Evolutionary conservation across 2,329 filamentous ascomycete species (phyloP).

Genomic region (Tolypocladium guangdongense): DNA sequence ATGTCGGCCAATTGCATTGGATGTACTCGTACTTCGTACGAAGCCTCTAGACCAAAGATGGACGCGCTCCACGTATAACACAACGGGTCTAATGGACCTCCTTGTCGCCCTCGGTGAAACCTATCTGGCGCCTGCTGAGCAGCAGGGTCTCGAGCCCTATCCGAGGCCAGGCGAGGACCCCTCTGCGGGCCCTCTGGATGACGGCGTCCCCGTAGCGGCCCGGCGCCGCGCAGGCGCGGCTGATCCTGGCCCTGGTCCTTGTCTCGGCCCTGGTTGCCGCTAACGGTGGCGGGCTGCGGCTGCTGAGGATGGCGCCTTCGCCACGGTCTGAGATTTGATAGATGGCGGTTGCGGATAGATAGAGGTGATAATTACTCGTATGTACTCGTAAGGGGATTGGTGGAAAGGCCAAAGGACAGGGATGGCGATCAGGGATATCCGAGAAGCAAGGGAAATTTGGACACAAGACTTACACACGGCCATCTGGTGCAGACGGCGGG

Average conservation of each 20-base stretch:
- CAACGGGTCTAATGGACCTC: background rate
- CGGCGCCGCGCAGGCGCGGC: slow-evolving; percentile 14
- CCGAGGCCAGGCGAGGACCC: slow-evolving; percentile 33
- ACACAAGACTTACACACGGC: slow-evolving; percentile 39
- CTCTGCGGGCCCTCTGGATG: slow-evolving; percentile 29
- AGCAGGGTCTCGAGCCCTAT: slow-evolving; percentile 27
- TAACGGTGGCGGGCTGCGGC: no score
- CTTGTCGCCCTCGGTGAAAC: slow-evolving; percentile 12
- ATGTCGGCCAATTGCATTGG: no score
- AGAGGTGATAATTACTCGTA: background rate
- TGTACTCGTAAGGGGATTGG: no score
- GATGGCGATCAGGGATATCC: background rate
- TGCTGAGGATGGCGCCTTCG: slow-evolving; percentile 36
- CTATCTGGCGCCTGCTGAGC: slow-evolving; percentile 25
- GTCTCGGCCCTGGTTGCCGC: background rate
- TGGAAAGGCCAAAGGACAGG: background rate
- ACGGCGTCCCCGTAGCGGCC: slow-evolving; percentile 33
- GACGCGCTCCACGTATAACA: background rate
- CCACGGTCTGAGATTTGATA: slow-evolving; percentile 33
- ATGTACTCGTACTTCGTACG: no score
- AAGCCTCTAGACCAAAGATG: no score
- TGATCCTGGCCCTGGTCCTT: background rate
- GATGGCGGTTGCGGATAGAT: background rate
- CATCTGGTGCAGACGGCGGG: slow-evolving; percentile 36
- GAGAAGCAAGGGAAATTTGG: background rate